A percentile compares a stretch with the other conserved stretches of the same genome.
Evolutionary conservation across 176 grass and related monocot genomes (phyloP).

Genomic region (Raddia guianensis): DNA sequence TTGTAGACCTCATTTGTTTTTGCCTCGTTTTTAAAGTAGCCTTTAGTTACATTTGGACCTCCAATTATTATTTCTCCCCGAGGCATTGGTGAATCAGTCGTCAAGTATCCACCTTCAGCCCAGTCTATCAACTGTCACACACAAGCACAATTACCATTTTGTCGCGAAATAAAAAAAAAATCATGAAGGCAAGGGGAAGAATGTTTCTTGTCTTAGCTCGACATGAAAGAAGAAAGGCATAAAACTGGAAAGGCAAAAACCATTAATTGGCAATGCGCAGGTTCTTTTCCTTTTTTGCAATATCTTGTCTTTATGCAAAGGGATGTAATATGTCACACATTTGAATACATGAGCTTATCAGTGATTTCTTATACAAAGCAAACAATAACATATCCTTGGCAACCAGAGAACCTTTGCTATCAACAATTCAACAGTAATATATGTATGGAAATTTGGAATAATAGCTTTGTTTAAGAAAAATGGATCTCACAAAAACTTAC

Average conservation of each 20-base stretch:
- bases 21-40: slow-evolving; percentile 87
- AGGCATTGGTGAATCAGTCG: slow-evolving; percentile 83
- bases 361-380: neutral
- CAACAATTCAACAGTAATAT: neutral
- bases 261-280: neutral
- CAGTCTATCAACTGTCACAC: slow-evolving; percentile 80
- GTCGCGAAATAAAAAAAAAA: neutral
- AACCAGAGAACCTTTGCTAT: neutral
- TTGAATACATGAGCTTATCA: neutral
- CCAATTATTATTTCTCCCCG: slow-evolving; percentile 95
- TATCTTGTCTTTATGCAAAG: neutral
- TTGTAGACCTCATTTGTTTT: slow-evolving; percentile 98
- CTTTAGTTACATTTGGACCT: slow-evolving; percentile 84
- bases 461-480: neutral
- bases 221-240: neutral
- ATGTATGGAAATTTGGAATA: slow-evolving; percentile 8
- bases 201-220: neutral
- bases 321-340: neutral
- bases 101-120: slow-evolving; percentile 84
- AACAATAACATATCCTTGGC: neutral
- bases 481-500: neutral
- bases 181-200: neutral
- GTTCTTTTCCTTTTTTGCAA: neutral
- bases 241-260: neutral
- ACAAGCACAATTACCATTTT: slow-evolving; percentile 31